A percentile compares a stretch with the other conserved stretches of the same genome.
Evolutionary conservation across 306 rosid genomes (phyloP).

Genomic region (Prunus persica): DNA sequence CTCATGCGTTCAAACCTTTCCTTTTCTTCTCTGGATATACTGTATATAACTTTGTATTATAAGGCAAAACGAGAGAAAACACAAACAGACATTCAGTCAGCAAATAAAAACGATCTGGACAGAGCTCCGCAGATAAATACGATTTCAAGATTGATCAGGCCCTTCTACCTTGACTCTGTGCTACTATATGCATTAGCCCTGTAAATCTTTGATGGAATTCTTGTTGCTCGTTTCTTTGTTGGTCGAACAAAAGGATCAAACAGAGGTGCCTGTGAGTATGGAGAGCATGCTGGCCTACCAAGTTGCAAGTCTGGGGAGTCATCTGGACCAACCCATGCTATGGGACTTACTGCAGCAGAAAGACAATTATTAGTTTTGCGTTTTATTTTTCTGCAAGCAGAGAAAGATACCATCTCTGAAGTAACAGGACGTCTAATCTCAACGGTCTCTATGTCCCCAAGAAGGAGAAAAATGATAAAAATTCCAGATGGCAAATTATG

Average conservation of each 20-base stretch:
- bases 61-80: neutral
- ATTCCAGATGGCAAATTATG: neutral
- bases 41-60: neutral
- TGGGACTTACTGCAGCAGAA: slow-evolving; percentile 54
- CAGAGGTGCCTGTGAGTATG: slow-evolving; percentile 21
- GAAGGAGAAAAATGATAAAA: neutral
- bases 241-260: slow-evolving; percentile 43
- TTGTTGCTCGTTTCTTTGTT: slow-evolving; percentile 54
- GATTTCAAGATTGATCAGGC: slow-evolving; percentile 20
- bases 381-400: too few species aligned
- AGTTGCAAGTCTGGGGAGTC: slow-evolving; percentile 30
- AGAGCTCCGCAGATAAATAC: neutral
- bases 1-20: neutral
- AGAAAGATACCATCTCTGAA: neutral
- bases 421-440: neutral
- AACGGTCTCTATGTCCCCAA: neutral
- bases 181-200: slow-evolving; percentile 16
- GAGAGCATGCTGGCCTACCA: slow-evolving; percentile 22
- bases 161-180: slow-evolving; percentile 22
- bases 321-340: slow-evolving; percentile 56
- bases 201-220: slow-evolving; percentile 29
- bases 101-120: neutral
- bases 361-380: neutral
- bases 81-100: neutral
- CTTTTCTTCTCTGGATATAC: slow-evolving; percentile 3